Evolutionary conservation across 2,329 filamentous ascomycete genomes (phyloP), one percentile per base, ranked within the genome.

Genomic region (Xylariaceae sp.): DNA sequence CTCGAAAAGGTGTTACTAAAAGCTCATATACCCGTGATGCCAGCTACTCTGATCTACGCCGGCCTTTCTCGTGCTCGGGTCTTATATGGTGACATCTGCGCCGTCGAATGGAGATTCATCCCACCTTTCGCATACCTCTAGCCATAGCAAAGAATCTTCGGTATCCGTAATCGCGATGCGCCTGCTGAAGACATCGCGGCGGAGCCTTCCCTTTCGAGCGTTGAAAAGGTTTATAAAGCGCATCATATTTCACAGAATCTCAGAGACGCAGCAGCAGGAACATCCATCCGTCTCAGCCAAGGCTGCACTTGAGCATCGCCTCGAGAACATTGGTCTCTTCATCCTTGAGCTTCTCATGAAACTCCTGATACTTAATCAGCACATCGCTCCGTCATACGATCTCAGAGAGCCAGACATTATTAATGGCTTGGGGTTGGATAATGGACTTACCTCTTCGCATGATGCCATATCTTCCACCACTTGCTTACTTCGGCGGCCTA

Each of bases 361-460:
- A 64, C 47, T 68, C 50, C 67, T 70, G 47, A 55, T 65, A 32
- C 26, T 65, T 12, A 64, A 64, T 69, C 59, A 68, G 63, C 61
- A 66, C 51, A 58, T 64, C 29, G 57, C 59, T 6, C 57, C 58
- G 12, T 51, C 59, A 12, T 65, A 64, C 47, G 62, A 66, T 43
- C 31, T 65, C 7, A 61, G 61, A 37, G 61, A 63, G 31, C 54
- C 48, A 32, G 58, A 54, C 30, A 55, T 30, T 32, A 46, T 53
- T 39, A 19, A 19, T 19, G 52, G 49, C 30, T 47, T 54, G 8
- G 46, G 49, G 7, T 53, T 45, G 19, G 50, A 34, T 26, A 47
- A 53, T 41, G 56, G 39, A 58, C 65, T 61, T 54, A 69, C 67
- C 54, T 67, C 62, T 52, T 69, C 67, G 43, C 67, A 67, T 31